Percentiles rank a stretch among this genome's conserved stretches.
phyloP scores from a whole-genome alignment of 225 moss, liverwort and hornwort genomes.

The Antitrichia curtipendula region DNA sequence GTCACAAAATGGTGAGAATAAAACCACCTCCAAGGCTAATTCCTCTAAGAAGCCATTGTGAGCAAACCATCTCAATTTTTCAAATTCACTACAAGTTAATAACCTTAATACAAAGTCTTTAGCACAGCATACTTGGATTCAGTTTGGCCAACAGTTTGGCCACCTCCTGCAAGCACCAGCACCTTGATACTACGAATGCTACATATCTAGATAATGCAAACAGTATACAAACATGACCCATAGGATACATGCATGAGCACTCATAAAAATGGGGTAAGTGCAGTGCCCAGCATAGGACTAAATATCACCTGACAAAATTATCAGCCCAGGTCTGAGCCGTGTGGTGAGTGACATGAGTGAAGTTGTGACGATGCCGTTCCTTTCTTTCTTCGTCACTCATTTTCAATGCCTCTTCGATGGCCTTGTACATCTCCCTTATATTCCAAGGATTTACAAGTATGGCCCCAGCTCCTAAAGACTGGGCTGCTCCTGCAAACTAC shows the following conservation, averaged over 20 bases:
- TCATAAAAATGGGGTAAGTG: not conserved
- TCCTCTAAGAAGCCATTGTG: not conserved
- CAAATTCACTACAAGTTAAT: not conserved
- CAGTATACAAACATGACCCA: not conserved
- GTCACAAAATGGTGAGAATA: not conserved
- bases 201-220: not conserved
- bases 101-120: not conserved
- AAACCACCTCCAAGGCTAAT: not conserved
- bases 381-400: slow-evolving; percentile 74
- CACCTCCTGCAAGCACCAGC: not conserved
- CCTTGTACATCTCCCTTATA: slow-evolving; percentile 78
- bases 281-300: not conserved
- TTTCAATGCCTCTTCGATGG: slow-evolving; percentile 73
- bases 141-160: not conserved
- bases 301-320: slow-evolving; percentile 71
- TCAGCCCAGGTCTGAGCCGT: slow-evolving; percentile 98
- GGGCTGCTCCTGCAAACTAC: slow-evolving; percentile 94
- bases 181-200: not conserved
- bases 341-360: slow-evolving; percentile 80
- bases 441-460: slow-evolving; percentile 99
- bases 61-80: not conserved
- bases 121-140: not conserved
- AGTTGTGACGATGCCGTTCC: slow-evolving; percentile 77
- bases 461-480: slow-evolving; percentile 92
- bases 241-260: not conserved